phyloP scores from a whole-genome alignment of 495 filamentous ascomycete genomes.

The Penicillium robsamsonii region DNA sequence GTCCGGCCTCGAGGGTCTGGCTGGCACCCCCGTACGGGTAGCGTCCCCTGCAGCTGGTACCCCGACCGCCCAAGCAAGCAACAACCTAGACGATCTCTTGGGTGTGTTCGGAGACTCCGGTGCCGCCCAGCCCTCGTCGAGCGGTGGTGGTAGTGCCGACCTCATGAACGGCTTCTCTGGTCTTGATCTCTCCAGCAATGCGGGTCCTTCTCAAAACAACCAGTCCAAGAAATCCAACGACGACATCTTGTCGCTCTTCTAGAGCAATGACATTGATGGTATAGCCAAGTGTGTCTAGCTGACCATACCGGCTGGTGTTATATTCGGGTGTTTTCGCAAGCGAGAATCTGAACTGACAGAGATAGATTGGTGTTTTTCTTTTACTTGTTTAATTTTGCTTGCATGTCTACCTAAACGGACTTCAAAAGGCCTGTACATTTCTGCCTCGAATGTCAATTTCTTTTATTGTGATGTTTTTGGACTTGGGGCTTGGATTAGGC shows the following conservation, averaged over 20 bases:
- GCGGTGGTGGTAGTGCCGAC: conserved; percentile 44
- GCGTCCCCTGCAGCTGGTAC: conserved; percentile 55
- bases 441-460: conserved; percentile 2
- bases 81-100: conserved; percentile 86
- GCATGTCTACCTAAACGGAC: conserved; percentile 16
- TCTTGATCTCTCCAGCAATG: conserved; percentile 64
- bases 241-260: conserved; percentile 89
- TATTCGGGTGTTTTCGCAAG: conserved; percentile 30
- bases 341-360: conserved; percentile 29
- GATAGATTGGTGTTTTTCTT: conserved; percentile 30
- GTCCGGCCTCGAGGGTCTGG: conserved; percentile 69
- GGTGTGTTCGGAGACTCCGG: conserved; percentile 65
- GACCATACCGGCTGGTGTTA: conserved; percentile 13
- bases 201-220: conserved; percentile 24
- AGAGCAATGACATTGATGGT: conserved; percentile 20
- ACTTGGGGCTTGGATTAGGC: neutral
- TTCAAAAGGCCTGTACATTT: conserved; percentile 27
- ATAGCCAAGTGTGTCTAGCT: conserved; percentile 13
- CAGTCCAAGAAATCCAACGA: conserved; percentile 69
- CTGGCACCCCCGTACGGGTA: conserved; percentile 77
- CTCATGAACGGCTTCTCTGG: conserved; percentile 83
- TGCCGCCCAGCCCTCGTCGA: conserved; percentile 29
- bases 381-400: conserved; percentile 27
- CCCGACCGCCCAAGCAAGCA: conserved; percentile 47
- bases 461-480: neutral